A percentile compares a stretch with the other conserved stretches of the same genome.
Conservation (phyloP, 2,329 filamentous ascomycete species). For the Arthrobotrys megalospora region DNA sequence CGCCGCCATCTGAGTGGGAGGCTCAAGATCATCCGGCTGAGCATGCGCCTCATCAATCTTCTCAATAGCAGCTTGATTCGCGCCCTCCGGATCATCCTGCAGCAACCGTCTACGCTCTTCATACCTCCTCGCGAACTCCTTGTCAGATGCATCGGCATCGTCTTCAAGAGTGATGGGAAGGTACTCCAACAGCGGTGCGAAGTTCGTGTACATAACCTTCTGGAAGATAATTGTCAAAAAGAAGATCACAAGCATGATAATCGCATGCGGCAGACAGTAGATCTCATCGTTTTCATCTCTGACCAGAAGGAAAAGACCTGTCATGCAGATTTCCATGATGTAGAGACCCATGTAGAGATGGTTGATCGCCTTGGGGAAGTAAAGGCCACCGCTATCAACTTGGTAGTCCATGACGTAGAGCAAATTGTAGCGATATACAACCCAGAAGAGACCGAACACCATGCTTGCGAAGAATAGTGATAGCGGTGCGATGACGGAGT, state of each 20-base stretch:
- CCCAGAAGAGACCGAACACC: constrained; percentile 91
- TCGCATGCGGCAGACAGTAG: constrained; percentile 81
- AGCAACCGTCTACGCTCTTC: constrained; percentile 77
- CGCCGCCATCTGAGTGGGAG: constrained; percentile 67
- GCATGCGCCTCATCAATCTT: constrained; percentile 70
- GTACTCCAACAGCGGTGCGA: constrained; percentile 87
- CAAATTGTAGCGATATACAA: constrained; percentile 96
- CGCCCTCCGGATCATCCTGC: constrained; percentile 69
- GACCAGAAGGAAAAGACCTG: constrained; percentile 79
- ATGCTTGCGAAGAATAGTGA: constrained; percentile 94
- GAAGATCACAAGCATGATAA: constrained; percentile 84
- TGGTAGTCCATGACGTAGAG: constrained; percentile 93
- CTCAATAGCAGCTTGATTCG: constrained; percentile 69
- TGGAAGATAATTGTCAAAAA: constrained; percentile 84
- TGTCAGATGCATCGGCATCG: constrained; percentile 90
- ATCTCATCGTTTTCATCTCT: constrained; percentile 65
- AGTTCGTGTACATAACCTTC: constrained; percentile 83
- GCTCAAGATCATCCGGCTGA: constrained; percentile 68
- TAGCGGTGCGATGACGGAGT: constrained; percentile 88
- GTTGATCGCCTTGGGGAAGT: constrained; percentile 96
- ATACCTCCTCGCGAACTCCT: constrained; percentile 86
- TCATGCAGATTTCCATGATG: constrained; percentile 91
- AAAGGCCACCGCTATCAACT: constrained; percentile 89
- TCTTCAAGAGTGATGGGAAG: constrained; percentile 96
- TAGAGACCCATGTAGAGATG: constrained; percentile 80